Evolutionary conservation across 345 rosid species (phyloP), one percentile per base, ranked within the genome.

Genomic region (Lumnitzera littorea): DNA sequence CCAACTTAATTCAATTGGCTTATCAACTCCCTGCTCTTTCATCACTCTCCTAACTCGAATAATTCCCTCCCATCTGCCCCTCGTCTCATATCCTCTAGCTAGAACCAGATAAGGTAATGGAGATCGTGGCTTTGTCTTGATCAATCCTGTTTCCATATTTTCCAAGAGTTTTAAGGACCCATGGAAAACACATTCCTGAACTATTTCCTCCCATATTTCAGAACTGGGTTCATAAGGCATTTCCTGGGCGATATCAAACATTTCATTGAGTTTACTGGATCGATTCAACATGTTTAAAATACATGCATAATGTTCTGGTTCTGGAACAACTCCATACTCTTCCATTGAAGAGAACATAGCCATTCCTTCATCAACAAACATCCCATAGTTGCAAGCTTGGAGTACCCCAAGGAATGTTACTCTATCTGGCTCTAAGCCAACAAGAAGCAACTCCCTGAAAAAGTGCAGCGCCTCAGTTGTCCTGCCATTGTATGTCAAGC

Each of bases 1-100:
- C 76, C 78, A 81, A 72, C 96, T 88, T 69, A 71, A 75, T 64
- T 84, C 94, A 46, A 63, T 53, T 52, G 50, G 53, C 25, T 60
- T 69, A 63, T 69, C 74, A 20, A 67, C 51, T 52, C 62, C 66
- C 20, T 62, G 71, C 59, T 68, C 58, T 62, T 69, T 70, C 82
- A 84, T 70, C 41, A 63, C 64, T 20, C 76, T 80, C 73, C 72
- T 68, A 48, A 86, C 60, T 62, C 72, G 73, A 54, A 82, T 81
- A 58, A 84, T 57, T 24, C 70, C 72, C 64, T 86, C 97, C 97
- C 94, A 86, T 48, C 69, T 71, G 46, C 81, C 80, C 67, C 78
- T 75, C 74, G 56, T 78, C 66, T 84, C 86, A 54, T 82, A 91
- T 52, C 70, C 58, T 58, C 70, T 69, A 58, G 70, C 63, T 78